Evolutionary conservation across 176 grass and related monocot species (phyloP), one percentile per base, ranked within the genome.

Genomic region (Phoenix dactylifera): DNA sequence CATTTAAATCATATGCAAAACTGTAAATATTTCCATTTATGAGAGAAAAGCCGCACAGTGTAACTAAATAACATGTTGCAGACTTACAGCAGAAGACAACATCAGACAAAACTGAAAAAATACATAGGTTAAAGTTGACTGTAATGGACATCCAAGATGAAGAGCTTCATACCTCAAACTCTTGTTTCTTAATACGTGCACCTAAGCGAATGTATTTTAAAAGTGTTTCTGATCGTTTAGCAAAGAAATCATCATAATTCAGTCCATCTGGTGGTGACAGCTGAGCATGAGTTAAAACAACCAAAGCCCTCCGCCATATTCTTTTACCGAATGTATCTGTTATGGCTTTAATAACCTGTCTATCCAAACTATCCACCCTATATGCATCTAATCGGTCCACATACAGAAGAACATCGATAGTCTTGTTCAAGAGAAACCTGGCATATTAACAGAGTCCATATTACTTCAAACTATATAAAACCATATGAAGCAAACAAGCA

Each of bases 401-500:
- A 22, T 87, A 97, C 24, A 97, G 71, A 64, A 97, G 92, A 66
- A 97, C 79, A 73, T 98, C 88, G 49, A 93, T 89, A 60, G 88
- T 98, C 71, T 92, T 98, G 56, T 88, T 86, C 63, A 98, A 83
- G 65, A 98, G 81, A 86, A 92, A 98, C 70, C 94, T 93, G 67
- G 61, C 51, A 22, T 16, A 26, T 59, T 15, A 71, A 57, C 22
- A 62, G 74, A 12, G 62, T 57, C 60, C 35, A 2, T 44, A 44
- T 44, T 44, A 44, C 10, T 44, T 44, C 35, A 44, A 44, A 44
- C 7, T 44, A 44, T 3, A 44, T 3, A 12, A 44, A 44, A 10
- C 35, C 35, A 44, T 44, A 44, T 44, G 10, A 44, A 12, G 35
- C 35, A 44, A 44, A 10, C 35, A 44, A 44, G 35, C 10, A 12